Evolutionary conservation across 768 basidiomycete genomes (phyloP), one percentile per base, ranked within the genome.

Genomic region (Termitomyces sp.): DNA sequence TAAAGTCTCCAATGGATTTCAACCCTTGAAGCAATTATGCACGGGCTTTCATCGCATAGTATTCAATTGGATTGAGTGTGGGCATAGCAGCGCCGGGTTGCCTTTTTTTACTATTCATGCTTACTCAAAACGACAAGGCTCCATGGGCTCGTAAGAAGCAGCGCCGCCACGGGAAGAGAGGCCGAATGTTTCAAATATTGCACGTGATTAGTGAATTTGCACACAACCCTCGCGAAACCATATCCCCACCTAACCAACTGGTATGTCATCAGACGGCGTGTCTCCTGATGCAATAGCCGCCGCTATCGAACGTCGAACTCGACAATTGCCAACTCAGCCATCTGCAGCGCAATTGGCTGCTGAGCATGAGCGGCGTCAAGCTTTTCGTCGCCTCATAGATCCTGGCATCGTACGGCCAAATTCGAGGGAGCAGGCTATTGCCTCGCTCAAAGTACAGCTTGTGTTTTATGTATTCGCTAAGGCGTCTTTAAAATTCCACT

Each of bases 341-440:
- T 68, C 77, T 40, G 70, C 74, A 13, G 70, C 75, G 1, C 74
- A 78, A 60, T 52, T 70, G 55, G 69, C 71, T 33, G 74, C 76
- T 60, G 81, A 90, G 60, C 83, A 87, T 62, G 87, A 87, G 54
- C 80, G 78, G 54, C 82, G 86, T 43, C 88, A 87, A 66, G 75
- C 75, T 56, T 92, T 92, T 68, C 80, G 91, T 45, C 77, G 91
- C 40, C 74, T 92, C 58, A 79, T 92, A 58, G 88, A 92, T 63
- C 89, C 89, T 46, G 90, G 88, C 14, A 92, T 93, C 63, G 65
- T 81, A 52, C 80, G 91, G 2, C 87, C 83, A 5, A 92, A 92
- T 67, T 69, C 85, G 13, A 80, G 79, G 60, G 80, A 79, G 51
- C 74, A 81, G 54, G 85, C 86, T 1, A 67, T 81, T 61, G 77